These are phyloP conservation scores for Colletotrichum plurivorum DNA, from an alignment of 2,329 filamentous ascomycete species.

Conservation along the genomic window DNA sequence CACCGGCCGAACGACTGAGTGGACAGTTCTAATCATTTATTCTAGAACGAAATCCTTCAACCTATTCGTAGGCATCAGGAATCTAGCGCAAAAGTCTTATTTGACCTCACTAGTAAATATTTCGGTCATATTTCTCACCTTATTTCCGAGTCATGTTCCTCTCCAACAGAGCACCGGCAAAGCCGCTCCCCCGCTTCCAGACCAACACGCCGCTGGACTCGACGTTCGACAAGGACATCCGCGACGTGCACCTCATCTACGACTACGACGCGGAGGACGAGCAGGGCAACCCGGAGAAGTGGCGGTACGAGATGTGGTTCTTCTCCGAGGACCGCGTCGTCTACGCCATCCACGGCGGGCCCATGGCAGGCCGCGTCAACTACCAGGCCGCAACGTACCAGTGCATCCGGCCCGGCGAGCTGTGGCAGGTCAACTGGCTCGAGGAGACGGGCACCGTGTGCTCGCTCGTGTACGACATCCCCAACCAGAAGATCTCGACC, in stretches of 20 bases:
- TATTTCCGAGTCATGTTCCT: conserved; percentile 38
- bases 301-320: conserved; percentile 75
- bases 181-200: conserved; percentile 39
- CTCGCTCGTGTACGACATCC: conserved; percentile 69
- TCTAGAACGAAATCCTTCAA: background rate
- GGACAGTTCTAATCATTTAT: background rate
- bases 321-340: conserved; percentile 67
- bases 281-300: conserved; percentile 67
- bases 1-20: background rate
- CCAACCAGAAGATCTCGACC: conserved; percentile 62
- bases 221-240: conserved; percentile 65
- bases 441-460: conserved; percentile 72
- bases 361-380: conserved; percentile 69
- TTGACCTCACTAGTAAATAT: background rate
- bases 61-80: no score
- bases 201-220: conserved; percentile 42
- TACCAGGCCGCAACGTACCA: conserved; percentile 69
- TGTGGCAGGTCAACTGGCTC: conserved; percentile 74
- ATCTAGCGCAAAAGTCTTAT: background rate
- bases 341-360: conserved; percentile 72
- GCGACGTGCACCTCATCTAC: conserved; percentile 69
- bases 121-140: background rate
- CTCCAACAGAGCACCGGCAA: conserved; percentile 30
- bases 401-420: conserved; percentile 69
- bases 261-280: conserved; percentile 66